Base-by-base conservation (phyloP, 2,329 filamentous ascomycete species). In the Arthrobotrys pseudoclavata region DNA sequence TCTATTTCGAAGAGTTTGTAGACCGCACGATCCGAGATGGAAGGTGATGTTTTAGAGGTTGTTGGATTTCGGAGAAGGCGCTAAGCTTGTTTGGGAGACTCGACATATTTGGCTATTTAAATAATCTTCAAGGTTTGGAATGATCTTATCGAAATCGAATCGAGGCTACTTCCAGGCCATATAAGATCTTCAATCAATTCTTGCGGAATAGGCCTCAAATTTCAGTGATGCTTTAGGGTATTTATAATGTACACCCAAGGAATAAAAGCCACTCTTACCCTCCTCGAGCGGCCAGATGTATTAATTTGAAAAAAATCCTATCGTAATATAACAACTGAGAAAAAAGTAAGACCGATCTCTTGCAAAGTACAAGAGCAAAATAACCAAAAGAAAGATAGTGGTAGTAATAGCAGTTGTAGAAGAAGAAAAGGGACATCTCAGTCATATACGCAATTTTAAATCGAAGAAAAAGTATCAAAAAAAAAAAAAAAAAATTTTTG, bases 391-490 rank as follows among this genome's bases (percentile, higher is more conserved):
- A 40, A 40, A 40, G 15, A 15, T 37, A 37, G 12, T 15, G 13
- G 12, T 40, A 40, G 10, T 13, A 40, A n/a, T 3, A 15, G 13
- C 5, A 15, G 12, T 31, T 4, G 29, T 31, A 15, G 37, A 37
- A 22, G 52, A 57, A 40, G 29, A 37, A 15, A 40, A 31, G 7
- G 37, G 52, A 6, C 52, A 40, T 57, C 52, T 57, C 18, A 40
- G 52, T 57, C 52, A 24, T 57, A 57, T 57, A 57, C 52, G 52
- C 52, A 57, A 40, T 18, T 13, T 20, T 20, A n/a, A 37, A 40
- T 12, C 29, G 15, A 55, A 10, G 40, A 55, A 34, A 15, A 34
- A 18, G 15, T 9, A 53, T 31, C 15, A 10, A n/a, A 22, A 53
- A 6, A 20, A 55, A 37, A 22, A 40, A 22, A 40, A 57, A n/a